Evolutionary conservation across 768 basidiomycete genomes (phyloP).

Genomic region (Pluteus cervinus): DNA sequence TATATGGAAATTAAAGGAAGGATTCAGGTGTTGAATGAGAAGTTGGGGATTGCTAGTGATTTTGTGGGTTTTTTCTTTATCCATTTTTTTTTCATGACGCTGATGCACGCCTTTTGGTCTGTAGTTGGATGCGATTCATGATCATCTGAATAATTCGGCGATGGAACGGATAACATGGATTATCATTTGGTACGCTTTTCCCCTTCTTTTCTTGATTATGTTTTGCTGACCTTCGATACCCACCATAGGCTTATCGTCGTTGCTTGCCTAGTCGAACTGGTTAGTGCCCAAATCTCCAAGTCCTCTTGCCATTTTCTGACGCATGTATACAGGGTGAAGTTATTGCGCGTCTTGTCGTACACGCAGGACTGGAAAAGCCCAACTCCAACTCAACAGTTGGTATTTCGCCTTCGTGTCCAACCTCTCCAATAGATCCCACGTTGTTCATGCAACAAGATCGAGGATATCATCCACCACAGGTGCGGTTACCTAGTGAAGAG

Average conservation of each 20-base stretch:
- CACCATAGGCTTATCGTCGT: constrained; percentile 75
- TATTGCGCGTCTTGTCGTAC: constrained; percentile 68
- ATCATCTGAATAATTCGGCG: constrained; percentile 83
- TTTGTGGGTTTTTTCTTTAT: constrained; percentile 49
- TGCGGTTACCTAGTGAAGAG: constrained; percentile 2
- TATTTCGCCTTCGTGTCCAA: too few species aligned
- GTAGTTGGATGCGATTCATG: constrained; percentile 90
- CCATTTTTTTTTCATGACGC: background rate
- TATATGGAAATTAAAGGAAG: constrained; percentile 89
- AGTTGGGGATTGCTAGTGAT: constrained; percentile 81
- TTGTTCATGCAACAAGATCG: too few species aligned
- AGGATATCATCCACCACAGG: constrained; percentile 5
- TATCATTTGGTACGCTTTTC: constrained; percentile 36
- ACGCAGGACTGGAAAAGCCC: constrained; percentile 49
- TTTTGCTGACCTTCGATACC: constrained; percentile 14
- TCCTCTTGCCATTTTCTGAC: constrained; percentile 1
- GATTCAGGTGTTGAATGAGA: constrained; percentile 84
- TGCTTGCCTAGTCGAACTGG: constrained; percentile 84
- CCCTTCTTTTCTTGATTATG: constrained; percentile 5
- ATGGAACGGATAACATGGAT: constrained; percentile 84
- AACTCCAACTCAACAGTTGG: too few species aligned
- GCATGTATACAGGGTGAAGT: constrained; percentile 61
- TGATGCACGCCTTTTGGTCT: constrained; percentile 3
- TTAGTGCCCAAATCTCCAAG: constrained; percentile 24
- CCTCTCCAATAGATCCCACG: too few species aligned